Evolutionary conservation across 257 asterid species (phyloP).

Genomic region (Solanum peruvianum): DNA sequence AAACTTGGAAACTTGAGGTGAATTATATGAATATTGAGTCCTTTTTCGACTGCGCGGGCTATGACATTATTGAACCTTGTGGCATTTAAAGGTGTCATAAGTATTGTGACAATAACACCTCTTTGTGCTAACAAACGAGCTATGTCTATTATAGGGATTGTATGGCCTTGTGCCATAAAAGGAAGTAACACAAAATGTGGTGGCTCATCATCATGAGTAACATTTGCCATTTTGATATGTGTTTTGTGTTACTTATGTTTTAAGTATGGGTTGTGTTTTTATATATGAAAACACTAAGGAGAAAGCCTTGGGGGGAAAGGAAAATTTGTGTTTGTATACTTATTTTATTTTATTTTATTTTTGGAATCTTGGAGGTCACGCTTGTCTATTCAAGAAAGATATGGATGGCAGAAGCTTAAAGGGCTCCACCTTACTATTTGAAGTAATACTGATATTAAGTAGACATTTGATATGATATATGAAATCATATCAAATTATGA

Average conservation of each 20-base stretch:
- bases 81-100: not conserved
- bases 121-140: not conserved
- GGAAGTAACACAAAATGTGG: not conserved
- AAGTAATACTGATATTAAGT: too few species aligned
- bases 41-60: not conserved
- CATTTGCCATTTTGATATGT: not conserved
- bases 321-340: not conserved
- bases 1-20: not conserved
- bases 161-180: not conserved
- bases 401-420: too few species aligned
- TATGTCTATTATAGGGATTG: not conserved
- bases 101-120: not conserved
- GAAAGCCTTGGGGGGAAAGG: not conserved
- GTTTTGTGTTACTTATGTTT: not conserved
- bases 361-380: not conserved
- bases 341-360: not conserved
- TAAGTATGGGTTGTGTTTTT: not conserved
- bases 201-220: not conserved
- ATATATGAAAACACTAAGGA: not conserved
- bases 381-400: not conserved
- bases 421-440: too few species aligned
- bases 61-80: not conserved
- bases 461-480: too few species aligned
- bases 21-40: not conserved
- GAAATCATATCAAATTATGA: too few species aligned